Conservation (phyloP, 164 flowering plant species). For the Magnolia officinalis region DNA sequence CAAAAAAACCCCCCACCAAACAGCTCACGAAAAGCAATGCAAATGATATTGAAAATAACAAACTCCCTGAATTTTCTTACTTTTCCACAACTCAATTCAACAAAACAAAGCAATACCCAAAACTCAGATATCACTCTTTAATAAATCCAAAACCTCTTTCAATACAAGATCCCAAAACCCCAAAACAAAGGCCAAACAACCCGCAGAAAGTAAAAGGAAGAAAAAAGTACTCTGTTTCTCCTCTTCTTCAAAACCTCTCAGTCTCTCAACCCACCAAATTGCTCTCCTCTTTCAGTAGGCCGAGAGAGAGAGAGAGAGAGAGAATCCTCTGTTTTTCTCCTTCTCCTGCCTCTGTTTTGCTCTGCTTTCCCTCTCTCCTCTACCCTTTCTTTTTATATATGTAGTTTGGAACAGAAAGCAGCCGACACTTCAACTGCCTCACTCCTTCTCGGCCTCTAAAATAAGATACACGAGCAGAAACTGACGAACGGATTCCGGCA, state of each 20-base stretch:
- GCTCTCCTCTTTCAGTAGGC: background rate
- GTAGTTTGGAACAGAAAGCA: background rate
- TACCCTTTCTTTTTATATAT: background rate
- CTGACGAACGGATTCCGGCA: slow-evolving; percentile 1
- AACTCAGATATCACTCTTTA: slow-evolving; percentile 3
- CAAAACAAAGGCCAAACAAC: background rate
- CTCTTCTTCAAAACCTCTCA: background rate
- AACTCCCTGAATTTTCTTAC: background rate
- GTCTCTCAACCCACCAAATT: background rate
- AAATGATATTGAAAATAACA: background rate
- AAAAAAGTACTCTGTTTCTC: background rate
- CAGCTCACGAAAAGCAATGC: background rate
- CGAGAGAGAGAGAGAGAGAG: background rate
- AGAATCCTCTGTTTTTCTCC: background rate
- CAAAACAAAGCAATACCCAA: background rate
- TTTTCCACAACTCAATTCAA: background rate
- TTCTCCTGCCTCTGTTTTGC: background rate
- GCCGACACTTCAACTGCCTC: slow-evolving; percentile 13
- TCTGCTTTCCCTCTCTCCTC: background rate
- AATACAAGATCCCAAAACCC: background rate
- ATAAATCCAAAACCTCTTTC: background rate
- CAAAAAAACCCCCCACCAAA: background rate
- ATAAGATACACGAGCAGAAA: background rate
- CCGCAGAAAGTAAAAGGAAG: background rate
- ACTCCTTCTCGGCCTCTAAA: background rate